phyloP scores from a whole-genome alignment of 352 stramenopile species.

The Globisporangium spinosum region DNA sequence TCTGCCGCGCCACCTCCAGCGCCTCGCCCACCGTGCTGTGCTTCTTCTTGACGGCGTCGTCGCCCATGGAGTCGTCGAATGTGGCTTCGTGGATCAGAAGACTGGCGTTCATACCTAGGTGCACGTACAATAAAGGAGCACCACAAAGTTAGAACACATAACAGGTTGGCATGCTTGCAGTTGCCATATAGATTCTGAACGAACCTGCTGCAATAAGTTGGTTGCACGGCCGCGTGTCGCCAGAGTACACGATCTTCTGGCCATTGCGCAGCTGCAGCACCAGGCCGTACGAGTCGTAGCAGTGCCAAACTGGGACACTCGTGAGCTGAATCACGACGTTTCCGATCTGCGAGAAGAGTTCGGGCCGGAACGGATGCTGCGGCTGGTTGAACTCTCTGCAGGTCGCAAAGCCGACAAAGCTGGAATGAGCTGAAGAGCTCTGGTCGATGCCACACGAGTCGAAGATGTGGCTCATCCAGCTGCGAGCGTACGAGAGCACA shows the following conservation, averaged over 20 bases:
- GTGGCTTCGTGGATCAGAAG: conserved; percentile 97
- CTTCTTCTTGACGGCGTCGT: conserved; percentile 90
- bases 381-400: conserved; percentile 57
- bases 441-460: neutral
- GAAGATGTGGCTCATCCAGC: conserved; percentile 36
- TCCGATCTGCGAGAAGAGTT: conserved; percentile 32
- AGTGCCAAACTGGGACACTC: conserved; percentile 79
- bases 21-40: conserved; percentile 94
- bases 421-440: neutral
- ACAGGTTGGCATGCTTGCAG: neutral
- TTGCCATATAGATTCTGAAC: neutral
- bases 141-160: neutral
- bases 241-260: conserved; percentile 87
- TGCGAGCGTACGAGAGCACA: conserved; percentile 53
- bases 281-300: conserved; percentile 73
- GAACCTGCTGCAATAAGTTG: conserved; percentile 38
- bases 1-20: conserved; percentile 65
- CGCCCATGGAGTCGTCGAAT: conserved; percentile 94
- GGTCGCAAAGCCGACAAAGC: conserved; percentile 29
- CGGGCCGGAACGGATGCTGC: conserved; percentile 18
- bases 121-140: neutral
- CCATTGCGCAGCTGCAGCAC: conserved; percentile 48
- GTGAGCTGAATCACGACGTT: conserved; percentile 31
- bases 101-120: conserved; percentile 33
- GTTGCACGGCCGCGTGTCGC: conserved; percentile 91